These are phyloP conservation scores for Emmonsiellopsis sp. DNA, from an alignment of 2,329 filamentous ascomycete species.

Conservation along the genomic window DNA sequence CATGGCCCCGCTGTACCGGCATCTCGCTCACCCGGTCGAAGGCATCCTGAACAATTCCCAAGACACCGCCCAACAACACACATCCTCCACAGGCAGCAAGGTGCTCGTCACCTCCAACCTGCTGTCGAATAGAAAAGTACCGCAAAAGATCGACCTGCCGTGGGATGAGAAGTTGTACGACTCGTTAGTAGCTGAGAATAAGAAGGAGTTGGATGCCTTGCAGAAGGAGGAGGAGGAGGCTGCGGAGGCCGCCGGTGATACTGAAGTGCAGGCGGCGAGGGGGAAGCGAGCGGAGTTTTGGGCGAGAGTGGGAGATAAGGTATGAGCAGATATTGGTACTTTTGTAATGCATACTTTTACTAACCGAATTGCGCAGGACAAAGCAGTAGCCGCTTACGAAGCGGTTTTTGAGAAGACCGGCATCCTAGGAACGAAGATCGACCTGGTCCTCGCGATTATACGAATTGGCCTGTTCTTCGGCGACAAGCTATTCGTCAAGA, in stretches of 20 bases:
- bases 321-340: conserved; percentile 31
- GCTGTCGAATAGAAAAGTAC: conserved; percentile 61
- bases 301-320: conserved; percentile 93
- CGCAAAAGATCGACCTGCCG: conserved; percentile 59
- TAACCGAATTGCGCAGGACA: conserved; percentile 53
- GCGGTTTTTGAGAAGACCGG: conserved; percentile 94
- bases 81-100: conserved; percentile 31
- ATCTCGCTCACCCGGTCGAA: conserved; percentile 57
- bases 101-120: conserved; percentile 59
- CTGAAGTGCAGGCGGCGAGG: conserved; percentile 82
- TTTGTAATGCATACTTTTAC: conserved; percentile 5
- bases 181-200: conserved; percentile 65
- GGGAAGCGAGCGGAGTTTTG: conserved; percentile 96
- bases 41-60: conserved; percentile 67
- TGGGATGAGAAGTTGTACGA: conserved; percentile 91
- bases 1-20: conserved; percentile 59
- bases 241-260: conserved; percentile 90
- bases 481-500: conserved; percentile 85
- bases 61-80: conserved; percentile 41
- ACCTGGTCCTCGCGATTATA: conserved; percentile 92
- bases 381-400: conserved; percentile 87
- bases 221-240: conserved; percentile 90
- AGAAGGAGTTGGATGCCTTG: conserved; percentile 63
- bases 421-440: conserved; percentile 92
- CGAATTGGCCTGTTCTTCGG: conserved; percentile 93